Conservation (phyloP, 1,284 basidiomycete species). For the Cryptococcus deneoformans region DNA sequence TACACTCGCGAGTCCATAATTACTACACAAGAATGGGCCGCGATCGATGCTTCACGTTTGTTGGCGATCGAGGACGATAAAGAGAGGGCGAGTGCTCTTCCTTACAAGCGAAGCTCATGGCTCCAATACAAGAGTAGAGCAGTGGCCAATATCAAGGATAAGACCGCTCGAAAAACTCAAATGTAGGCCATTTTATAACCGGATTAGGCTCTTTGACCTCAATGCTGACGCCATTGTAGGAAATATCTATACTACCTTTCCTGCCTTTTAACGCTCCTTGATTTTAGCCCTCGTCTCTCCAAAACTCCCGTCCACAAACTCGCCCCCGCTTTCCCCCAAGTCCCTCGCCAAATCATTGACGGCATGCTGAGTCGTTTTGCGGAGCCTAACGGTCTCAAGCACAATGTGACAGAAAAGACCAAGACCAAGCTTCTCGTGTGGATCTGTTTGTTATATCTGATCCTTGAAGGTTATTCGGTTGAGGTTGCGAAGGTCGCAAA, state of each 20-base stretch:
- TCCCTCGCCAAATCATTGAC: conserved; percentile 67
- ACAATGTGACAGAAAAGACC: conserved; percentile 65
- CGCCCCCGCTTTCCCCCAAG: conserved; percentile 58
- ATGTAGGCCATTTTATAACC: conserved; percentile 49
- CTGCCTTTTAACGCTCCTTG: conserved; percentile 66
- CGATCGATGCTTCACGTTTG: conserved; percentile 39
- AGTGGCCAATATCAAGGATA: conserved; percentile 14
- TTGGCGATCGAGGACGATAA: conserved; percentile 61
- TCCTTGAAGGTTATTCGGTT: conserved; percentile 69
- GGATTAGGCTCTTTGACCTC: conserved; percentile 36
- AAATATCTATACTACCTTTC: conserved; percentile 76
- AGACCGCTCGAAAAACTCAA: conserved; percentile 38
- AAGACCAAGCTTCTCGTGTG: conserved; percentile 70
- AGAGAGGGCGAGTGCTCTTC: conserved; percentile 59
- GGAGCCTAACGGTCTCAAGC: conserved; percentile 60
- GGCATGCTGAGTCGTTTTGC: conserved; percentile 76
- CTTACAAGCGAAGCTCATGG: conserved; percentile 65
- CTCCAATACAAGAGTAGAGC: conserved; percentile 49
- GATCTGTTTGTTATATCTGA: conserved; percentile 74
- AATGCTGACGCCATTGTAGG: conserved; percentile 50
- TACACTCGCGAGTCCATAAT: conserved; percentile 75
- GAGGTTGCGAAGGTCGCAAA: conserved; percentile 65
- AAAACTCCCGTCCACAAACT: conserved; percentile 35
- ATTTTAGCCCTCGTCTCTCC: conserved; percentile 39
- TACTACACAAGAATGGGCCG: conserved; percentile 61